phyloP scores from a whole-genome alignment of 176 grass and related monocot species.

The Zizania latifolia region DNA sequence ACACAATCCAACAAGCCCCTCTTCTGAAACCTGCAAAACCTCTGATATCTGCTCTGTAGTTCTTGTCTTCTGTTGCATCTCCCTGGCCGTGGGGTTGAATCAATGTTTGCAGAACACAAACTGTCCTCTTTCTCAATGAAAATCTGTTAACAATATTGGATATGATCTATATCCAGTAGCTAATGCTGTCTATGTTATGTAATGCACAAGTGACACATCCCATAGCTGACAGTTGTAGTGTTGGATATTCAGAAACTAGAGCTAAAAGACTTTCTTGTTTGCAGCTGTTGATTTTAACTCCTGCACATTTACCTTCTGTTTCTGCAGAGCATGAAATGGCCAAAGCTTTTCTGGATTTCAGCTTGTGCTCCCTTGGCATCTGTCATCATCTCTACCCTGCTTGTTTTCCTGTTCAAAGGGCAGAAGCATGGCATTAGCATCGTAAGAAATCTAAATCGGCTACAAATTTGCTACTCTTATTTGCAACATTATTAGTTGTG shows the following conservation, averaged over 20 bases:
- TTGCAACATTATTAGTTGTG: no score
- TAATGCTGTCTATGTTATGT: neutral
- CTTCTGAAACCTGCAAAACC: neutral
- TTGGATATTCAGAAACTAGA: neutral
- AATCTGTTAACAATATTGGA: no score
- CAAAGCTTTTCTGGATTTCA: conserved; percentile 85
- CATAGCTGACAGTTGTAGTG: neutral
- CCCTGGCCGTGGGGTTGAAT: neutral
- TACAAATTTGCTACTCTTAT: neutral
- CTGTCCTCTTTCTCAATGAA: neutral
- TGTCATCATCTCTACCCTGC: conserved; percentile 70
- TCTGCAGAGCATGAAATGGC: conserved; percentile 63
- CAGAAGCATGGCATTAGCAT: conserved; percentile 79
- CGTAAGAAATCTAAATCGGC: conserved; percentile 36
- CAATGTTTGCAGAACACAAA: neutral
- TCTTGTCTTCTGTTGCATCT: neutral
- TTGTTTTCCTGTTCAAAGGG: conserved; percentile 87
- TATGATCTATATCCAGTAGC: neutral
- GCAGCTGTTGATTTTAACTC: neutral
- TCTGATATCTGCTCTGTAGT: neutral
- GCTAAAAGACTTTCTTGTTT: no score
- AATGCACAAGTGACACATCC: neutral
- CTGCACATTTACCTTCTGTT: no score
- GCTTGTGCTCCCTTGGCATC: conserved; percentile 75
- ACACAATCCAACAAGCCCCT: neutral